Evolutionary conservation across 805 yeast species (phyloP).

Genomic region (Candida taoyuanica): DNA sequence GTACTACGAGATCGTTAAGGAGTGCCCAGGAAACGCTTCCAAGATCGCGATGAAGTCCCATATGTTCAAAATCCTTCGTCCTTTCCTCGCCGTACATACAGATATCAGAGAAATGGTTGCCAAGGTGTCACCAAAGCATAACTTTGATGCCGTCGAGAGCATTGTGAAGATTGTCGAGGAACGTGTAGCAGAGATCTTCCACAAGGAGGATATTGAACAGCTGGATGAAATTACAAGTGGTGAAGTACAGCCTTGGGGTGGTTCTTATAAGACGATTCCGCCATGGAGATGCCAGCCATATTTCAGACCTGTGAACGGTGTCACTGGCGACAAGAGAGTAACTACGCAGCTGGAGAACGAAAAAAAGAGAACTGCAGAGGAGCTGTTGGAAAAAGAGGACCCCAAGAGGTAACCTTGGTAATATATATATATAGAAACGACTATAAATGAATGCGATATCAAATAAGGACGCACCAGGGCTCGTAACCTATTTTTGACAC

Average conservation of each 20-base stretch:
- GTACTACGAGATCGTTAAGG: constrained; percentile 72
- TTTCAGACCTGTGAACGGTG: constrained; percentile 86
- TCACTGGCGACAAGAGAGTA: constrained; percentile 42
- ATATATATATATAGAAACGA: background rate
- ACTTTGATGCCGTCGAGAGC: constrained; percentile 46
- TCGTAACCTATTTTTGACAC: constrained; percentile 4
- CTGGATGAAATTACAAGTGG: constrained; percentile 55
- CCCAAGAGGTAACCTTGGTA: constrained; percentile 9
- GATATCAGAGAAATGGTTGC: constrained; percentile 77
- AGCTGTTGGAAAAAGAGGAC: constrained; percentile 16
- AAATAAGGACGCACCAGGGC: background rate
- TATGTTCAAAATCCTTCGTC: constrained; percentile 77
- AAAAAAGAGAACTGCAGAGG: constrained; percentile 26
- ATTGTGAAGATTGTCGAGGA: constrained; percentile 64
- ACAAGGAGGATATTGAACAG: constrained; percentile 45
- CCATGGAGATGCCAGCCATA: constrained; percentile 97
- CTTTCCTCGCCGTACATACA: constrained; percentile 72
- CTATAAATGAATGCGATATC: background rate
- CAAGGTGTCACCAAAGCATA: constrained; percentile 37
- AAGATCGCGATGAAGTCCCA: constrained; percentile 86
- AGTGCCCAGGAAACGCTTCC: constrained; percentile 52
- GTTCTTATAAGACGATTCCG: constrained; percentile 74
- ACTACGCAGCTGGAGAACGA: constrained; percentile 25
- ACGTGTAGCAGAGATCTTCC: constrained; percentile 53
- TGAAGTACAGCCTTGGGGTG: constrained; percentile 67